These are phyloP conservation scores for Sugiyamaella neomexicana DNA, from an alignment of 1,139 yeast species.

Conservation along the genomic window DNA sequence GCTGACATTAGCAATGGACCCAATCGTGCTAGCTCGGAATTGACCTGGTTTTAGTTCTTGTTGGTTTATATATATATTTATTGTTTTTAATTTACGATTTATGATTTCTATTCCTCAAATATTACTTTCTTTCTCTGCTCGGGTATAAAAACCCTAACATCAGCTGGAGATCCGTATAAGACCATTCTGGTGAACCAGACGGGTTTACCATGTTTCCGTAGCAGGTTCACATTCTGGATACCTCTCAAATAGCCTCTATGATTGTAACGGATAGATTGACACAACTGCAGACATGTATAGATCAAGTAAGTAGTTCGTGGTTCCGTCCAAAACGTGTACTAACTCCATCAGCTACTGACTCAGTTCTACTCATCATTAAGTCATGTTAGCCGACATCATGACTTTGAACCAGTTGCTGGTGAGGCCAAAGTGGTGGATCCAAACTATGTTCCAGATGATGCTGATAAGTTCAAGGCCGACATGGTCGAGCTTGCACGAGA, in stretches of 20 bases:
- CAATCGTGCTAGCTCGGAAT: background rate
- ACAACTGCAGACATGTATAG: slow-evolving; percentile 87
- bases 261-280: slow-evolving; percentile 71
- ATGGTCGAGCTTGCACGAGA: slow-evolving; percentile 66
- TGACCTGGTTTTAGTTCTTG: slow-evolving; percentile 13
- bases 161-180: too few species aligned
- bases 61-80: background rate
- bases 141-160: too few species aligned
- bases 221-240: too few species aligned
- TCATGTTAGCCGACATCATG: slow-evolving; percentile 75
- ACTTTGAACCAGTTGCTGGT: slow-evolving; percentile 50
- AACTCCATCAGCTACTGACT: slow-evolving; percentile 57
- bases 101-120: slow-evolving; percentile 1
- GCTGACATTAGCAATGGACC: background rate
- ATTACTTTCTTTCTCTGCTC: too few species aligned
- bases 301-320: slow-evolving; percentile 48
- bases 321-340: slow-evolving; percentile 28
- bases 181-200: too few species aligned
- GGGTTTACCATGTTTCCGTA: too few species aligned
- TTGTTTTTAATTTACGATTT: slow-evolving; percentile 10
- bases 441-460: slow-evolving; percentile 42
- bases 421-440: slow-evolving; percentile 59
- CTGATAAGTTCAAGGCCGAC: slow-evolving; percentile 44
- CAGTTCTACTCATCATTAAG: slow-evolving; percentile 90
- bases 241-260: background rate